Evolutionary conservation across 1,139 yeast species (phyloP).

Genomic region (Zygotorulaspora mrakii): DNA sequence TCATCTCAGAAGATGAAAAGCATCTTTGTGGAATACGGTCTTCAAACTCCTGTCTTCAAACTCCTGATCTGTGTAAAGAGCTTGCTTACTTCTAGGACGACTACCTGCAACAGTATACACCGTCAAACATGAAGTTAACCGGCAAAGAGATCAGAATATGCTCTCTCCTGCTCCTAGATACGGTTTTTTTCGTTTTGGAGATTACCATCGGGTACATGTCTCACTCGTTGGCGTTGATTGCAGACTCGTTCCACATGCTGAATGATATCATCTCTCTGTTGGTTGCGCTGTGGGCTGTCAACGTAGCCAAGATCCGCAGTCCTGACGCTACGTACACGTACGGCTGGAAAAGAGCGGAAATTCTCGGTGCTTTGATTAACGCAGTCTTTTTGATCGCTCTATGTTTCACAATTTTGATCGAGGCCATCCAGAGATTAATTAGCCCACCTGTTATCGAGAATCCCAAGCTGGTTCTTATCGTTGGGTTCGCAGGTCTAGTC

Average conservation of each 20-base stretch:
- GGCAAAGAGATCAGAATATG: conserved; percentile 71
- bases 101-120: no score
- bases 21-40: no score
- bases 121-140: conserved; percentile 18
- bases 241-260: conserved; percentile 96
- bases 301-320: conserved; percentile 74
- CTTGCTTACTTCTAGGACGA: no score
- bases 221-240: conserved; percentile 86
- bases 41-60: no score
- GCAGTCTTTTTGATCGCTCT: conserved; percentile 90
- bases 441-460: conserved; percentile 74
- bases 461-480: conserved; percentile 74
- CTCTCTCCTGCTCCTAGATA: conserved; percentile 70
- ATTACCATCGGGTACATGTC: conserved; percentile 82
- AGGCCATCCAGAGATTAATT: conserved; percentile 85
- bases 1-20: no score
- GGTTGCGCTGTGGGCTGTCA: conserved; percentile 95
- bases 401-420: conserved; percentile 87
- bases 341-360: conserved; percentile 97
- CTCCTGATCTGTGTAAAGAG: no score
- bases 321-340: conserved; percentile 89
- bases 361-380: conserved; percentile 86
- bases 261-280: conserved; percentile 87
- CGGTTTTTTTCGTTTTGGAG: conserved; percentile 80
- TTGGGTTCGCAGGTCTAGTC: conserved; percentile 76